A percentile compares a stretch with the other conserved stretches of the same genome.
These are phyloP conservation scores for Starmerella apis DNA, from an alignment of 805 yeast species.

Conservation along the genomic window DNA sequence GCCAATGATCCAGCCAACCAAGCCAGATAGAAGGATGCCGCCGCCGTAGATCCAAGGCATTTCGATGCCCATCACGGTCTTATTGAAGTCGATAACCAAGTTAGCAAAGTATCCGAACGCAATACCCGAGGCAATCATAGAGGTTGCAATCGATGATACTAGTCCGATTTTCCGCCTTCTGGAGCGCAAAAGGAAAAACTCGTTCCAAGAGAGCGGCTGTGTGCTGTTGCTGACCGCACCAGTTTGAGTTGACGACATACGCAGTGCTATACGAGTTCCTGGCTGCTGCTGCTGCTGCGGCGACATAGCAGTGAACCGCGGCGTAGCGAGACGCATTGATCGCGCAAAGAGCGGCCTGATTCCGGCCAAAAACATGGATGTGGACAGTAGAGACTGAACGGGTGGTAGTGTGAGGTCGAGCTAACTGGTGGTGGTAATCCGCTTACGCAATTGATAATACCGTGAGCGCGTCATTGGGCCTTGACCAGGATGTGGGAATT, in stretches of 20 bases:
- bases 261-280: slow-evolving; percentile 5
- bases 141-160: slow-evolving; percentile 57
- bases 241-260: slow-evolving; percentile 6
- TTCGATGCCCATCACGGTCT: slow-evolving; percentile 76
- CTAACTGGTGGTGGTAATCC: neutral
- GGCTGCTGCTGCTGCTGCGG: too few relatives aligned
- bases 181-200: slow-evolving; percentile 66
- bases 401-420: neutral
- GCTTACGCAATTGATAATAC: slow-evolving; percentile 2
- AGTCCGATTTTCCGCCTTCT: slow-evolving; percentile 62
- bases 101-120: slow-evolving; percentile 73
- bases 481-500: too few relatives aligned
- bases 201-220: slow-evolving; percentile 48
- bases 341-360: slow-evolving; percentile 5
- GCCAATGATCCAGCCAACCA: slow-evolving; percentile 70
- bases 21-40: slow-evolving; percentile 61
- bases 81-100: slow-evolving; percentile 78
- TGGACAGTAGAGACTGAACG: neutral
- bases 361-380: neutral
- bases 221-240: slow-evolving; percentile 1
- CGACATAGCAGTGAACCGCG: neutral
- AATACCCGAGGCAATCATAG: slow-evolving; percentile 50
- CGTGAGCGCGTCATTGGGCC: neutral
- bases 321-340: neutral
- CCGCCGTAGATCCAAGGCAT: slow-evolving; percentile 73